A percentile compares a stretch with the other conserved stretches of the same genome.
Evolutionary conservation across 805 yeast species (phyloP).

Genomic region (Cyberlindnera nakhonratchasimensis): DNA sequence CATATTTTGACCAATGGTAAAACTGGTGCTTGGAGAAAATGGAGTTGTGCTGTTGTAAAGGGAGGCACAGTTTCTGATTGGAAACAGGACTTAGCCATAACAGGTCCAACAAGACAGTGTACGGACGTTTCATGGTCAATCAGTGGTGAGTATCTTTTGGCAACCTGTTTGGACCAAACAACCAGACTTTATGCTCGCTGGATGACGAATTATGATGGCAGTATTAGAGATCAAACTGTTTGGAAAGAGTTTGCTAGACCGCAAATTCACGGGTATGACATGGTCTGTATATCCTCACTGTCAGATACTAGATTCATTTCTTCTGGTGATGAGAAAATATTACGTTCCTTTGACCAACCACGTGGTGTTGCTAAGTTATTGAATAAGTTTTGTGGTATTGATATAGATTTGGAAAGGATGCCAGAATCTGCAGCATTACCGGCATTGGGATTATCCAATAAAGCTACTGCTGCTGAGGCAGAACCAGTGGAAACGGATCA

Average conservation of each 20-base stretch:
- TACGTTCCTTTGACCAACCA: conserved; percentile 88
- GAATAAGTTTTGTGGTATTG: conserved; percentile 48
- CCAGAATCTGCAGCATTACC: conserved; percentile 91
- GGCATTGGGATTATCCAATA: conserved; percentile 88
- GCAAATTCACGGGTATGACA: conserved; percentile 97
- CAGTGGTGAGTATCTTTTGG: conserved; percentile 60
- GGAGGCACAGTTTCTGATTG: conserved; percentile 29
- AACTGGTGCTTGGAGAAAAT: conserved; percentile 88
- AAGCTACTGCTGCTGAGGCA: conserved; percentile 58
- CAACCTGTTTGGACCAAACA: conserved; percentile 91
- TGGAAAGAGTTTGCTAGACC: conserved; percentile 97
- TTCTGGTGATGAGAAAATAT: conserved; percentile 93
- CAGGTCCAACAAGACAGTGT: conserved; percentile 73
- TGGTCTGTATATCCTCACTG: conserved; percentile 73
- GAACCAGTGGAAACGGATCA: conserved; percentile 27
- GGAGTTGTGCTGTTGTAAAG: conserved; percentile 40
- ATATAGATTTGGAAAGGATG: conserved; percentile 34
- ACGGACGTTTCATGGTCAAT: conserved; percentile 79
- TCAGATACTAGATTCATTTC: conserved; percentile 67
- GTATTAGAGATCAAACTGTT: conserved; percentile 31
- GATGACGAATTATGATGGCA: conserved; percentile 34
- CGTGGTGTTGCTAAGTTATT: conserved; percentile 66
- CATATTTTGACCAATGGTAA: conserved; percentile 78
- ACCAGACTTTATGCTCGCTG: conserved; percentile 78
- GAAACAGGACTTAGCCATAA: conserved; percentile 52